phyloP scores from a whole-genome alignment of 345 rosid genomes.

The Populus davidiana region DNA sequence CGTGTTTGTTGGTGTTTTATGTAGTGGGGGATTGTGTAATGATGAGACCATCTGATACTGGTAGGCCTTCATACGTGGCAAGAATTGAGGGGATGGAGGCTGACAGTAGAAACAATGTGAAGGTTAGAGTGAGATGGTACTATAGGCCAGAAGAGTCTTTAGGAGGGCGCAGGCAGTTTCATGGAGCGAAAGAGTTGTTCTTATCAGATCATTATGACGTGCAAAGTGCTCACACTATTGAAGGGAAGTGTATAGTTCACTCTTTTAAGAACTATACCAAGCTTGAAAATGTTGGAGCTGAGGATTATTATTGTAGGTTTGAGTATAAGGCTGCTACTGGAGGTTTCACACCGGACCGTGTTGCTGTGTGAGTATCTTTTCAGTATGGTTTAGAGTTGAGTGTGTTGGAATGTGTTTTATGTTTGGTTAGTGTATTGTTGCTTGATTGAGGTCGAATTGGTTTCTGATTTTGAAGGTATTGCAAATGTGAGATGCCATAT shows the following conservation, averaged over 20 bases:
- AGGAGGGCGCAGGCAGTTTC: conserved; percentile 85
- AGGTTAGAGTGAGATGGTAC: conserved; percentile 80
- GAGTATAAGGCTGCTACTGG: conserved; percentile 88
- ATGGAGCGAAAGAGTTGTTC: conserved; percentile 87
- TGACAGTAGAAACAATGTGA: conserved; percentile 57
- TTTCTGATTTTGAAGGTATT: conserved; percentile 53
- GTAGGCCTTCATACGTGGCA: conserved; percentile 77
- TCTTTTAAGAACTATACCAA: conserved; percentile 70
- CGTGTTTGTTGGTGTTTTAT: conserved; percentile 11
- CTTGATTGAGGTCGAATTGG: neutral
- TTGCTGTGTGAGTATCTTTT: conserved; percentile 74
- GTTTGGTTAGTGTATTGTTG: neutral
- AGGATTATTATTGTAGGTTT: conserved; percentile 80
- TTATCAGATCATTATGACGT: conserved; percentile 79
- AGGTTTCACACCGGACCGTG: conserved; percentile 73
- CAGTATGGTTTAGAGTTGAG: neutral
- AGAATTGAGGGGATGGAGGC: conserved; percentile 76
- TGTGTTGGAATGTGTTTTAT: neutral
- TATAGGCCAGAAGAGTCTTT: conserved; percentile 83
- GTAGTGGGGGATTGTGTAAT: conserved; percentile 79
- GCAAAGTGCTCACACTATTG: conserved; percentile 79
- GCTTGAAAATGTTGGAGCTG: conserved; percentile 71
- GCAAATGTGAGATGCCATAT: conserved; percentile 94
- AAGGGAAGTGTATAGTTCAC: conserved; percentile 82
- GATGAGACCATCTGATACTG: conserved; percentile 75